Evolutionary conservation across 2,329 filamentous ascomycete genomes (phyloP), one percentile per base, ranked within the genome.

Genomic region (Claviceps sp.): DNA sequence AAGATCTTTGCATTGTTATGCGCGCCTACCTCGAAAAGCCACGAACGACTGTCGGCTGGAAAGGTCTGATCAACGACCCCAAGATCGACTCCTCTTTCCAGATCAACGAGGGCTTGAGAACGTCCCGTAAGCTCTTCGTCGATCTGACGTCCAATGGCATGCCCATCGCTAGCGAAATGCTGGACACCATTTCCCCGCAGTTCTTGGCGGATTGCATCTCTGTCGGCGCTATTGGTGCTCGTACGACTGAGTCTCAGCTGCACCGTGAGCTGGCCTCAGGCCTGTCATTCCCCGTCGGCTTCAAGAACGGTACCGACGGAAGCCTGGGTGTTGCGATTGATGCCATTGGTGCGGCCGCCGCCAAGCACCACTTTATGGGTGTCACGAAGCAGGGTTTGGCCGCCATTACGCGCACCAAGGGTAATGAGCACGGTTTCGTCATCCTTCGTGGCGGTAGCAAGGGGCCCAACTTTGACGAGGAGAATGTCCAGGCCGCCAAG

Each of bases 231-330:
- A 95, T 98, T 64, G 93, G 93, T 56, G 93, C 93, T 44, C 82
- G 93, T 59, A 98, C 93, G 44, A 98, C 93, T 48, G 93, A 98
- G 74, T 93, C 87, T 52, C 93, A 98, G 73, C 77, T 97, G 58
- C 93, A 98, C 73, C 85, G 93, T 57, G 93, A 98, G 74, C 81
- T 98, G 56, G 93, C 93, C 5, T 94, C 87, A 30, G 93, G 93
- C 61, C 78, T 97, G 51, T 95, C 88, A 53, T 97, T 96, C 84
- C 93, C 93, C 22, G 90, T 98, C 59, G 93, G 93, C 54, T 98
- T 96, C 85, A 98, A 98, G 82, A 98, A 98, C 71, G 93, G 93
- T 56, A 98, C 93, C 24, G 93, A 98, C 63, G 93, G 93, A 43
- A 89, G 85, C 61, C 74, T 98, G 52, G 82, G 81, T 30, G 90